Conservation (phyloP, 2,329 filamentous ascomycete genomes). For the Aspergillus sp. region DNA sequence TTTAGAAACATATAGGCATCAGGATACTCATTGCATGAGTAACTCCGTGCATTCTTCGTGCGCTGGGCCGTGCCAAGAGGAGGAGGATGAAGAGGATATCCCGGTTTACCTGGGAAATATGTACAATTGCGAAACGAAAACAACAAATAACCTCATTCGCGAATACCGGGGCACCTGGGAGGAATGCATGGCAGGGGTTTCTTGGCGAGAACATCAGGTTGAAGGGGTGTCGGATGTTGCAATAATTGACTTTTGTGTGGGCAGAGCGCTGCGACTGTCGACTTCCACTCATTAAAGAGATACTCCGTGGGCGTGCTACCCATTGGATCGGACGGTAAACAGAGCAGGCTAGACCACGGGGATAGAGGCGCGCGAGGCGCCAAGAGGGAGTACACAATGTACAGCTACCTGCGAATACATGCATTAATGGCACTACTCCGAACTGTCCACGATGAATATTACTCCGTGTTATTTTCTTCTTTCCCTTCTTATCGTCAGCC, state of each 20-base stretch:
- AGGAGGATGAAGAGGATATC: neutral
- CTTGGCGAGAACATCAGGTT: constrained; percentile 25
- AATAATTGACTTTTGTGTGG: constrained; percentile 13
- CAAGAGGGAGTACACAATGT: constrained; percentile 2
- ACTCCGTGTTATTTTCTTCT: neutral
- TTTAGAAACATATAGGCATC: neutral
- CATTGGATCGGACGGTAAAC: constrained; percentile 10
- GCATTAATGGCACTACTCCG: neutral
- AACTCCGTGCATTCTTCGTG: neutral
- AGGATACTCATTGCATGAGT: neutral
- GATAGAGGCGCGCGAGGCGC: neutral
- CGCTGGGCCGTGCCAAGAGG: neutral
- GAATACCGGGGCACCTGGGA: constrained; percentile 32
- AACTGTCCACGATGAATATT: neutral
- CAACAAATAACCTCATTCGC: constrained; percentile 7
- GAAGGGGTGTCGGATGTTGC: constrained; percentile 22
- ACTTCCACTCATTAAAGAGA: neutral
- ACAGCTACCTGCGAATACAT: neutral
- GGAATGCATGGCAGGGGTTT: constrained; percentile 32
- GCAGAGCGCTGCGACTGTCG: neutral
- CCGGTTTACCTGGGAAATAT: neutral
- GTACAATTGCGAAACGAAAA: neutral
- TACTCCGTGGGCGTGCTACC: neutral
- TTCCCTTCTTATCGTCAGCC: neutral
- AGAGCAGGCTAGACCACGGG: neutral